phyloP scores from a whole-genome alignment of 164 flowering plant species.

The Litsea cubeba region DNA sequence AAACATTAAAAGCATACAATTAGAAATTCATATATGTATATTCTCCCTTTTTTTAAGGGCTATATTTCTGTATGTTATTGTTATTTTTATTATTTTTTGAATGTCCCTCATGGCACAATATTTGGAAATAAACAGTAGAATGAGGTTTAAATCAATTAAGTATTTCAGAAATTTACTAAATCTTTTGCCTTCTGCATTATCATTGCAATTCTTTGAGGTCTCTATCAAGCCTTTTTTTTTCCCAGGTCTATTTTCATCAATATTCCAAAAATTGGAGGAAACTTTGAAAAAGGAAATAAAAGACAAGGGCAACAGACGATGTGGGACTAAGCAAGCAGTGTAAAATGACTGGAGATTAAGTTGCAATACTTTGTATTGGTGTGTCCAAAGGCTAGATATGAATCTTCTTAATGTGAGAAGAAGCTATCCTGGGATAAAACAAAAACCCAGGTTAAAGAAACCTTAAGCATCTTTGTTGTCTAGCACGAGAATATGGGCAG shows the following conservation, averaged over 20 bases:
- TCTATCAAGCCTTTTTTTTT: conserved; percentile 5
- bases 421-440: no score
- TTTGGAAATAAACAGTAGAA: background rate
- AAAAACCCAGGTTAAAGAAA: no score
- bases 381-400: no score
- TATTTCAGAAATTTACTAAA: background rate
- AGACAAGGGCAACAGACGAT: conserved; percentile 13
- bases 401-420: no score
- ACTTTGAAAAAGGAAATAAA: conserved; percentile 36
- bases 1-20: no score
- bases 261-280: conserved; percentile 47
- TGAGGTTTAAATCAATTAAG: background rate
- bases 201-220: background rate
- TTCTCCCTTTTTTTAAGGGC: background rate
- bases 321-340: background rate
- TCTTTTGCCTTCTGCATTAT: background rate
- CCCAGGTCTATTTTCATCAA: conserved; percentile 47
- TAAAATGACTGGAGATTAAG: background rate
- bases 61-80: background rate
- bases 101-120: background rate
- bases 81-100: no score
- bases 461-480: no score
- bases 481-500: no score
- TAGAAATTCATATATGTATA: background rate
- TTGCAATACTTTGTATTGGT: background rate